A percentile compares a stretch with the other conserved stretches of the same genome.
Evolutionary conservation across 352 stramenopile genomes (phyloP).

Genomic region (Globisporangium viniferum): DNA sequence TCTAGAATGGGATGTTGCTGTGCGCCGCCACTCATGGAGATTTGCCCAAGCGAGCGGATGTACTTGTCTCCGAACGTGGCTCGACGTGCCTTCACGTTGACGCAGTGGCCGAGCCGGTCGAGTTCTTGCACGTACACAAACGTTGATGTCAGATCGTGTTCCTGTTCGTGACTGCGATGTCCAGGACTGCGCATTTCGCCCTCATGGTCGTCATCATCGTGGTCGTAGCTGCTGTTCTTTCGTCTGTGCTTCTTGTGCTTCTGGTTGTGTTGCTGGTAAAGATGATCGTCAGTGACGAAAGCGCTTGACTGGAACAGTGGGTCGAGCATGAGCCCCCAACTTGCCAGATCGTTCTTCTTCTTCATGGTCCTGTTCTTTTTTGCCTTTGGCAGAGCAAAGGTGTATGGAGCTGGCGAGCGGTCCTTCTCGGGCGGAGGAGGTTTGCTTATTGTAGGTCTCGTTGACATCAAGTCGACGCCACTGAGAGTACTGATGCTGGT

Average conservation of each 20-base stretch:
- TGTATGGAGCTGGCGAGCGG: slow-evolving; percentile 25
- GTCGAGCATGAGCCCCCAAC: slow-evolving; percentile 54
- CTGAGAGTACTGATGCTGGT: slow-evolving; percentile 8
- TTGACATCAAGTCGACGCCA: slow-evolving; percentile 32
- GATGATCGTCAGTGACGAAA: not conserved
- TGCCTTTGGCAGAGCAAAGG: slow-evolving; percentile 46
- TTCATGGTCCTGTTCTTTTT: slow-evolving; percentile 21
- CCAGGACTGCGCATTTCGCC: not conserved
- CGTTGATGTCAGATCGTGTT: not conserved
- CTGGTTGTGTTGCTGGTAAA: not conserved
- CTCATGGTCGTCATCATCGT: not conserved
- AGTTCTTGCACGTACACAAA: slow-evolving; percentile 45
- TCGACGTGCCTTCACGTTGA: slow-evolving; percentile 41
- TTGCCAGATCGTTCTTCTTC: slow-evolving; percentile 24
- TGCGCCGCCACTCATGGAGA: slow-evolving; percentile 16
- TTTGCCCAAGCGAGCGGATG: slow-evolving; percentile 41
- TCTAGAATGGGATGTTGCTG: not conserved
- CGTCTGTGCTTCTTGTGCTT: slow-evolving; percentile 12
- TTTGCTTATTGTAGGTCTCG: slow-evolving; percentile 27
- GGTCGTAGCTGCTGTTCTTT: not conserved
- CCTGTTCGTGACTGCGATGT: not conserved
- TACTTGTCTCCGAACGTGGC: slow-evolving; percentile 37
- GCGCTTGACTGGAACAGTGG: slow-evolving; percentile 48
- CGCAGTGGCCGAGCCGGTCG: slow-evolving; percentile 42
- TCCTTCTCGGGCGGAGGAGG: slow-evolving; percentile 3